Evolutionary conservation across 208 protist genomes (phyloP), one percentile per base, ranked within the genome.

Genomic region (Histomonas meleagridis): DNA sequence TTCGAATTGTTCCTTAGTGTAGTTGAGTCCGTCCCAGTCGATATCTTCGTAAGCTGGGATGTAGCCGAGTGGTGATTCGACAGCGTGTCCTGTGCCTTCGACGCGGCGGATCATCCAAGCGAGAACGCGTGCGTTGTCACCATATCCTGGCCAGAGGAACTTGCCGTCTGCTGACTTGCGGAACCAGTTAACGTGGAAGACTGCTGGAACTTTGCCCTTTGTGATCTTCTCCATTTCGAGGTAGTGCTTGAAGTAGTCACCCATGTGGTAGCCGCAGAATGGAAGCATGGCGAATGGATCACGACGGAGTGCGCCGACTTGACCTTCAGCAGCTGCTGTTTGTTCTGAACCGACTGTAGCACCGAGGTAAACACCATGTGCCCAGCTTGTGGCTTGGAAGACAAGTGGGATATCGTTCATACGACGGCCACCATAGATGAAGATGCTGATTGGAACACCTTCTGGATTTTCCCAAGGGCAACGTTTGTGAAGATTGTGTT

Each of bases 101-200:
- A n/a, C n/a, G n/a, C 92, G 92, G 26, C 91, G n/a, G 32, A 38
- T 91, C 4, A 93, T 43, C 65, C 93, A 94, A 55, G 48, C n/a
- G 3, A 94, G 9, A 3, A 94, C 86, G 32, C 93, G 90, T 18
- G 70, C 35, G 72, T 97, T 97, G 7, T 97, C 95, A 49, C 94
- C 95, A 91, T 95, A 97, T 26, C 96, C 96, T 76, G 95, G 95
- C 96, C 96, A 97, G 1, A 96, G 60, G 92, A 95, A 97, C 92
- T 94, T 93, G 46, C 51, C 26, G n/a, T 46, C 32, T 69, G 62
- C 18, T 35, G 94, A 70, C 43, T 93, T 86, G 46, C 93, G 91
- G 92, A 96, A 96, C 96, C 96, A 96, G 91, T 96, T 96, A 53
- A 96, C 95, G 62, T 93, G 90, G 92, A 96, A 96, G 48, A 96